Base-by-base conservation (phyloP, 139 green algal species). In the Chlorella sp. region DNA sequence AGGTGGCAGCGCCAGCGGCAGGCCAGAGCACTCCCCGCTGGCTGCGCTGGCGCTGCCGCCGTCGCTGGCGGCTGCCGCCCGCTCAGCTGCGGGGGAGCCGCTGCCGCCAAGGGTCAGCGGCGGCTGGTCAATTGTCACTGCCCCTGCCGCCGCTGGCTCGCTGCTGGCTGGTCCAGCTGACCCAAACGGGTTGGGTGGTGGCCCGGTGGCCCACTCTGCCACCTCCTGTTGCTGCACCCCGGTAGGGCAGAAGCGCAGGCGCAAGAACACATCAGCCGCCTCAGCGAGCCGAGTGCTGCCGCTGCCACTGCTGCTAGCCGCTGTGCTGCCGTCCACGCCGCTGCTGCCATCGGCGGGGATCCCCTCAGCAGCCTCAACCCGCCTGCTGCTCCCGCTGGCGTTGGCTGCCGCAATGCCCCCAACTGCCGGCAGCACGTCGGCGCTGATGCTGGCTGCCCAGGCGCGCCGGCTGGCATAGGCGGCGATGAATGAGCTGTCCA, bases 171-270 rank as follows among this genome's bases (percentile, higher is more conserved):
- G n/a, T n/a, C 34, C 76, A 28, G 51, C 2, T 13, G 26, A 24
- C 28, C 16, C 41, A 44, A 86, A 75, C 0, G 82, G 82, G 16
- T 75, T 65, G 8, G 82, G 82, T 3, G 60, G 54, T 24, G 82
- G 28, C 14, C 3, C 43, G 32, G 62, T 43, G 62, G 41, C 43
- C 13, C 41, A 32, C n/a, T 51, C 30, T 13, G 44, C 73, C 32
- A 30, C 32, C 41, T 46, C 26, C 58, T 67, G 80, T 22, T 58
- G 80, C 11, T 54, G 43, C 0, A 78, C 38, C 11, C 41, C 56
- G 0, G 41, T 67, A 32, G 84, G 76, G 76, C 76, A 84, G 84
- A 75, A 88, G 32, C 76, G 68, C 30, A 88, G 56, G 51, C 84
- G 84, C 30, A 84, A n/a, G 38, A 87, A 73, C 6, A 78, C 58